phyloP scores from a whole-genome alignment of 2,329 filamentous ascomycete species.

The Claviceps maximensis region DNA sequence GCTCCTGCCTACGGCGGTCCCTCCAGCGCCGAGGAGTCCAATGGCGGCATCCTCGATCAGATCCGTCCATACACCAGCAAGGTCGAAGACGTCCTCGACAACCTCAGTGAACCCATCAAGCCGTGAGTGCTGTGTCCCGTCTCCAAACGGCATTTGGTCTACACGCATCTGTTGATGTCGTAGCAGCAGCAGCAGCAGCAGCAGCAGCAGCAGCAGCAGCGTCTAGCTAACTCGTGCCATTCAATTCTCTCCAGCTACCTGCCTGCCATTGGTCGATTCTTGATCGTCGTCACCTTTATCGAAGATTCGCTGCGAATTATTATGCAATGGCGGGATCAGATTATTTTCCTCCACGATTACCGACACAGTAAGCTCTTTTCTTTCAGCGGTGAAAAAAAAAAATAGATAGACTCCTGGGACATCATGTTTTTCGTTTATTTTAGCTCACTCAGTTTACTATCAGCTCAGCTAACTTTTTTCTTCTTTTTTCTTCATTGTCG shows the following conservation, averaged over 20 bases:
- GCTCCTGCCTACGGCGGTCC: slow-evolving; percentile 53
- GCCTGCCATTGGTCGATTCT: slow-evolving; percentile 86
- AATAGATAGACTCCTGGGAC: not conserved
- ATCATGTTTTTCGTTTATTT: not conserved
- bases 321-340: slow-evolving; percentile 94
- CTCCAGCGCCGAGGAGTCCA: slow-evolving; percentile 42
- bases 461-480: not conserved
- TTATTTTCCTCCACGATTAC: slow-evolving; percentile 86
- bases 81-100: slow-evolving; percentile 89
- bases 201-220: not conserved
- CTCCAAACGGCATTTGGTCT: not conserved
- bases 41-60: slow-evolving; percentile 52
- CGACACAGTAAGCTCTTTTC: slow-evolving; percentile 61
- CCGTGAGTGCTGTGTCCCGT: slow-evolving; percentile 43
- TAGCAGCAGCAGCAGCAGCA: no score
- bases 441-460: not conserved
- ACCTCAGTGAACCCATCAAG: slow-evolving; percentile 78
- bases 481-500: not conserved
- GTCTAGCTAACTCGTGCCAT: slow-evolving; percentile 9
- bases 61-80: slow-evolving; percentile 95
- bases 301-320: slow-evolving; percentile 93
- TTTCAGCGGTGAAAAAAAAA: not conserved
- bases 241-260: slow-evolving; percentile 53
- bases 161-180: no score
- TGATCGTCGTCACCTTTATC: slow-evolving; percentile 96